Base-by-base conservation (phyloP, 139 green algal genomes). In the Trebouxia sp. region DNA sequence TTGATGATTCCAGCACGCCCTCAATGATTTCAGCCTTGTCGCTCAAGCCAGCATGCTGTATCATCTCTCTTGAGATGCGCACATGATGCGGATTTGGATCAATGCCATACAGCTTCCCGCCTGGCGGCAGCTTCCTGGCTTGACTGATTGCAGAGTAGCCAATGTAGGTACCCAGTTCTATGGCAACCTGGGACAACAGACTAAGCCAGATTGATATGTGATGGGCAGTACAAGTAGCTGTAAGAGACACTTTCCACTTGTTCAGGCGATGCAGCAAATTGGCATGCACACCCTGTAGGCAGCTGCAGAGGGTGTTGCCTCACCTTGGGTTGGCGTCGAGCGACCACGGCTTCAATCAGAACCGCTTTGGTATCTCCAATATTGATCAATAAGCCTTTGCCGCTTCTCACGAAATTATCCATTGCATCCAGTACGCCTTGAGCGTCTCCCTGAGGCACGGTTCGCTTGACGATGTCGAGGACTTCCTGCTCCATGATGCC, bases 81-180 rank as follows among this genome's bases (percentile, higher is more conserved):
- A 38, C 20, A 65, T 65, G 7, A 20, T 24, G 32, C 35, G 55
- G 55, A 10, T 65, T 8, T 32, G 26, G 55, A 30, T 65, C 55
- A 65, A 65, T 65, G 55, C 55, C 53, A 65, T 65, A 65, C 6
- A 65, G 55, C 55, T 65, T 65, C 24, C 55, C 55, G 24, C 55
- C 55, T 37, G 0, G 6, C 11, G 55, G 55, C 55, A 65, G 22
- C 6, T 65, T 65, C 26, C 55, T 0, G 32, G 55, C 22, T 35
- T 28, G 24, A 5, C 26, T 65, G 24, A 65, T 65, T 38, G 55
- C 55, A 37, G 55, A 65, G n/a, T 65, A 65, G 55, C 55, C 55
- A n/a, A 75, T 75, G 12, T 75, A 75, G 30, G 28, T 47, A 10
- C 37, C 65, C 37, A 43, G 38, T 32, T 47, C 37, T 48, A 75